Evolutionary conservation across 192 early-diverging fungal species (phyloP), one percentile per base, ranked within the genome.

Genomic region (Rhizophagus sp.): DNA sequence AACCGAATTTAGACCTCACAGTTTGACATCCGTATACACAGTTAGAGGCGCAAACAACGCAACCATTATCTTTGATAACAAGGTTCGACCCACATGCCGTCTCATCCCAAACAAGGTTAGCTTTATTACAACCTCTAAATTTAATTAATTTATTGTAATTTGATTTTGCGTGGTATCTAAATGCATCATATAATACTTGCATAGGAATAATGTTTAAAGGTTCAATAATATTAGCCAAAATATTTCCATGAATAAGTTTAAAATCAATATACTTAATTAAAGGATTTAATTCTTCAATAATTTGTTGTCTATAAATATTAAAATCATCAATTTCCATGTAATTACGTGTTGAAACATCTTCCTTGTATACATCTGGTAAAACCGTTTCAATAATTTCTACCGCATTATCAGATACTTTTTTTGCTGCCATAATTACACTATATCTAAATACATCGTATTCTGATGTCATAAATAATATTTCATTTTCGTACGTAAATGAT

Each of bases 191-290:
- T 19, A 72, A 25, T 22, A 47, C 12, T 9, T 24, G 13, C 15
- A 12, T 11, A 8, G 70, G 70, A 41, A 72, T 25, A 13, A 72
- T 72, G 0, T 72, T 25, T 49, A 72, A 72, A 24, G 70, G 70
- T 49, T 72, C 41, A 10, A 72, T 72, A 25, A 72, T 72, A 15
- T 41, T 24, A 5, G 17, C 17, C 19, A 72, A 47, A 41, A 72
- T 12, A 25, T n/a, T 36, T 13, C 39, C 39, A n/a, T 41, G 30
- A 49, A 72, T 39, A 19, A 41, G 24, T 39, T 27, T 72, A 39
- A 72, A 41, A 24, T 72, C 39, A 19, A 72, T 41, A 41, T 47
- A 47, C 13, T 72, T 44, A 24, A 25, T 4, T 25, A 72, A 34
- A 12, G 41, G 70, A 4, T 13, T 47, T 72, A 72, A 24, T 41